These are phyloP conservation scores for Galerina sulciceps DNA, from an alignment of 768 basidiomycete species.

Conservation along the genomic window DNA sequence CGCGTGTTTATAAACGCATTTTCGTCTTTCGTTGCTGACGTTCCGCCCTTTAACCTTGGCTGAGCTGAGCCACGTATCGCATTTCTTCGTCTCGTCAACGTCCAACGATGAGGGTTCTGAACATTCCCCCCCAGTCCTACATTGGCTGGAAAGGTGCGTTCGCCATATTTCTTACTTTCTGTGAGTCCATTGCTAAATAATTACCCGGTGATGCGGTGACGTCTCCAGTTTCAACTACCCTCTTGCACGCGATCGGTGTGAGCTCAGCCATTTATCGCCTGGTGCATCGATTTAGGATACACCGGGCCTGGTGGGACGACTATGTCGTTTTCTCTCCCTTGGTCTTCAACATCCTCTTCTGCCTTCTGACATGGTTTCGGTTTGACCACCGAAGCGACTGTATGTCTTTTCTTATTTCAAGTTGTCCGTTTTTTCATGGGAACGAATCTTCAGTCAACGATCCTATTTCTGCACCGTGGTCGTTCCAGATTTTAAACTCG, in stretches of 20 bases:
- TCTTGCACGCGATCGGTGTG: neutral
- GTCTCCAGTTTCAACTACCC: neutral
- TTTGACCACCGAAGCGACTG: neutral
- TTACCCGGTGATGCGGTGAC: neutral
- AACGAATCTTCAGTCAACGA: too few relatives aligned
- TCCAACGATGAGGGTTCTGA: neutral
- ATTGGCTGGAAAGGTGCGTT: constrained; percentile 4
- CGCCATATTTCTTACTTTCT: neutral
- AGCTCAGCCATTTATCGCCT: neutral
- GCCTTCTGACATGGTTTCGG: neutral
- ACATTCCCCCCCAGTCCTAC: neutral
- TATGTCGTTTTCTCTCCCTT: neutral
- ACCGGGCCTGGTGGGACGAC: neutral
- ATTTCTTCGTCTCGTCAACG: too few relatives aligned
- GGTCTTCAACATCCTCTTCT: neutral
- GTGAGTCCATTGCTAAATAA: neutral
- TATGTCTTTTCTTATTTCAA: too few relatives aligned
- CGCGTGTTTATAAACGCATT: too few relatives aligned
- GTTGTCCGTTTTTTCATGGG: too few relatives aligned
- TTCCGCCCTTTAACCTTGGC: too few relatives aligned
- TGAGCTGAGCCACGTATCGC: too few relatives aligned
- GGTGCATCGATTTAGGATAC: constrained; percentile 6
- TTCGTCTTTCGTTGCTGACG: too few relatives aligned
- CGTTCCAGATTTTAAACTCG: too few relatives aligned
- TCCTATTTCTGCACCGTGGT: too few relatives aligned